These are phyloP conservation scores for Fomitopsis serialis DNA, from an alignment of 768 basidiomycete genomes.

Conservation along the genomic window DNA sequence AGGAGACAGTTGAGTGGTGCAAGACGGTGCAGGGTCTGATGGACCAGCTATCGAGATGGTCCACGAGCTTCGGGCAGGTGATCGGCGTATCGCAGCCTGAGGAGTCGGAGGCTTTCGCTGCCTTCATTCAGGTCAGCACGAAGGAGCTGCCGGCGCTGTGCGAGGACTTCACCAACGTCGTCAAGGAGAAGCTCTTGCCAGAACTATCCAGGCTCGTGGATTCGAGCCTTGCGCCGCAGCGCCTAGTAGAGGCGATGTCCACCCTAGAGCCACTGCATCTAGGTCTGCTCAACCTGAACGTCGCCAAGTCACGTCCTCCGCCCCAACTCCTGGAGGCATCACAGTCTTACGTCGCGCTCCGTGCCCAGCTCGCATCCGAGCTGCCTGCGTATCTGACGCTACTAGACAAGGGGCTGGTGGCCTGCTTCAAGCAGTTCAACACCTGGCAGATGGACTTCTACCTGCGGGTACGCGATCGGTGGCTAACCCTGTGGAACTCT, in stretches of 20 bases:
- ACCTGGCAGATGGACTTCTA: constrained; percentile 58
- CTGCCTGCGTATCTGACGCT: constrained; percentile 59
- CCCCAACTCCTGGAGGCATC: constrained; percentile 66
- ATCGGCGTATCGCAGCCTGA: constrained; percentile 31
- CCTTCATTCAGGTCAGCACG: constrained; percentile 23
- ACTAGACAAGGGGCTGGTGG: constrained; percentile 54
- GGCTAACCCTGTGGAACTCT: constrained; percentile 82
- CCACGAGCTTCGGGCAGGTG: constrained; percentile 58
- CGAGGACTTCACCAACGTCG: constrained; percentile 27
- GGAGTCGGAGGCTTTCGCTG: constrained; percentile 60
- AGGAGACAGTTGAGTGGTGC: constrained; percentile 60
- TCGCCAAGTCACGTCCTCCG: constrained; percentile 62
- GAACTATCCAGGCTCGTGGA: constrained; percentile 53
- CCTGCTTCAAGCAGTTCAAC: constrained; percentile 47
- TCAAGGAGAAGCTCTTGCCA: constrained; percentile 49
- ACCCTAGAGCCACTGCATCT: constrained; percentile 68
- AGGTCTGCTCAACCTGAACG: constrained; percentile 61
- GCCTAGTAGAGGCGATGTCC: constrained; percentile 66
- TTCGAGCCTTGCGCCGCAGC: constrained; percentile 56
- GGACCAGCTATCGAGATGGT: constrained; percentile 53
- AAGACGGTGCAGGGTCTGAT: constrained; percentile 44
- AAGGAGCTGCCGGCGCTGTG: constrained; percentile 37
- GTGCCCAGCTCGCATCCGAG: constrained; percentile 66
- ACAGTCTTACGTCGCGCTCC: constrained; percentile 70
- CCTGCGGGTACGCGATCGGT: constrained; percentile 51